phyloP scores from a whole-genome alignment of 192 early-diverging fungal species.

The Podila epicladia region DNA sequence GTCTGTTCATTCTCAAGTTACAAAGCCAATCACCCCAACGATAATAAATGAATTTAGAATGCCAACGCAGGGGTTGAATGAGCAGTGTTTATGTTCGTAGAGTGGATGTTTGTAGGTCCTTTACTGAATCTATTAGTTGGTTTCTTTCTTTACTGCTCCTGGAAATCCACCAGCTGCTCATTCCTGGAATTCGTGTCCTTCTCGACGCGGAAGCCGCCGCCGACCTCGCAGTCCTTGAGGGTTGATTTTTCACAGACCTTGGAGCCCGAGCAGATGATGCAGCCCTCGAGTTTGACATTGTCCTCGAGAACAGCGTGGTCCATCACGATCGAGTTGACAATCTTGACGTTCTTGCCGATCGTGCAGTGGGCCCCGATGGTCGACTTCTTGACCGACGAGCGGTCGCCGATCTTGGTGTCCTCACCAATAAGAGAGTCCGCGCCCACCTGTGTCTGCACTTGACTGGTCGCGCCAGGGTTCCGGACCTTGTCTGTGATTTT shows the following conservation, averaged over 20 bases:
- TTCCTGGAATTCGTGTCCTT: constrained; percentile 65
- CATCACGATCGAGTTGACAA: constrained; percentile 95
- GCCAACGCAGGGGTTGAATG: too few species aligned
- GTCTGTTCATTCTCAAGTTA: neutral
- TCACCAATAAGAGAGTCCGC: constrained; percentile 92
- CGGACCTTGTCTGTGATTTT: constrained; percentile 67
- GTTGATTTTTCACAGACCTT: constrained; percentile 78
- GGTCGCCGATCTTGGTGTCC: constrained; percentile 88
- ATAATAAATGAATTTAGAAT: too few species aligned
- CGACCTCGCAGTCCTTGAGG: constrained; percentile 93
- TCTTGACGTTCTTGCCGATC: constrained; percentile 98
- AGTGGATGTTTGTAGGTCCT: too few species aligned
- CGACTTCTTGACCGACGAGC: constrained; percentile 93
- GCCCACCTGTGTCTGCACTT: constrained; percentile 73
- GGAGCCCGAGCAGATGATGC: constrained; percentile 84
- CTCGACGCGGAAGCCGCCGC: constrained; percentile 70
- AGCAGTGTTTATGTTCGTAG: too few species aligned
- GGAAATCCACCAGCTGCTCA: constrained; percentile 52
- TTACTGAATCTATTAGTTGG: neutral
- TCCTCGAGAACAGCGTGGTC: constrained; percentile 95
- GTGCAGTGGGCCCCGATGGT: constrained; percentile 92
- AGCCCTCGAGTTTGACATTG: constrained; percentile 86
- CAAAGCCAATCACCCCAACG: too few species aligned
- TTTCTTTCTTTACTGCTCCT: constrained; percentile 31
- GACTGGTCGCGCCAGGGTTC: constrained; percentile 70